phyloP scores from a whole-genome alignment of 257 asterid genomes.

The Ajuga chamaepitys region DNA sequence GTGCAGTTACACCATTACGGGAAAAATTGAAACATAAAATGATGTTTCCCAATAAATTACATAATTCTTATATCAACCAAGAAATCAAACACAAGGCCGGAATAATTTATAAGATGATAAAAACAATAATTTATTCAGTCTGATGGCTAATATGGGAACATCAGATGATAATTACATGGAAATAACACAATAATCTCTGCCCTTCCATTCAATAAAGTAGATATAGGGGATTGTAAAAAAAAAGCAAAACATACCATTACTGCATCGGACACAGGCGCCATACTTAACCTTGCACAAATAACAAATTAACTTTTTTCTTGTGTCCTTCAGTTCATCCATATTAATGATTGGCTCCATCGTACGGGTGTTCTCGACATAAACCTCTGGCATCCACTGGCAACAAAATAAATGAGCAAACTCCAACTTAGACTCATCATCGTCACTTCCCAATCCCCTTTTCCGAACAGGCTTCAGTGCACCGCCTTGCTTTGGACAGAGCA shows the following conservation, averaged over 20 bases:
- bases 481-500: slow-evolving; percentile 78
- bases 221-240: slow-evolving; percentile 32
- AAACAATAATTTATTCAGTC: not conserved
- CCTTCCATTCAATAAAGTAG: slow-evolving; percentile 31
- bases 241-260: slow-evolving; percentile 80
- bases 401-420: slow-evolving; percentile 90
- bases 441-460: slow-evolving; percentile 28
- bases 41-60: not conserved
- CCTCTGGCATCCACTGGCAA: slow-evolving; percentile 94
- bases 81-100: not conserved
- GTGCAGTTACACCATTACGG: not conserved
- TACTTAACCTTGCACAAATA: slow-evolving; percentile 84
- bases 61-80: not conserved
- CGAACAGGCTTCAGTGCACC: slow-evolving; percentile 88
- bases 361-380: slow-evolving; percentile 70
- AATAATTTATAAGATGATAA: slow-evolving; percentile 13
- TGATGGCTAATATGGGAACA: slow-evolving; percentile 9
- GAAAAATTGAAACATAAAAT: not conserved
- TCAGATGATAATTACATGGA: slow-evolving; percentile 9
- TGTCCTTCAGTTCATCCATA: slow-evolving; percentile 58
- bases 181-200: slow-evolving; percentile 19
- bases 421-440: slow-evolving; percentile 23
- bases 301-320: slow-evolving; percentile 70
- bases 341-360: slow-evolving; percentile 87
- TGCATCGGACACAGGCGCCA: slow-evolving; percentile 97